Base-by-base conservation (phyloP, 306 rosid genomes). In the Mimosa pudica region DNA sequence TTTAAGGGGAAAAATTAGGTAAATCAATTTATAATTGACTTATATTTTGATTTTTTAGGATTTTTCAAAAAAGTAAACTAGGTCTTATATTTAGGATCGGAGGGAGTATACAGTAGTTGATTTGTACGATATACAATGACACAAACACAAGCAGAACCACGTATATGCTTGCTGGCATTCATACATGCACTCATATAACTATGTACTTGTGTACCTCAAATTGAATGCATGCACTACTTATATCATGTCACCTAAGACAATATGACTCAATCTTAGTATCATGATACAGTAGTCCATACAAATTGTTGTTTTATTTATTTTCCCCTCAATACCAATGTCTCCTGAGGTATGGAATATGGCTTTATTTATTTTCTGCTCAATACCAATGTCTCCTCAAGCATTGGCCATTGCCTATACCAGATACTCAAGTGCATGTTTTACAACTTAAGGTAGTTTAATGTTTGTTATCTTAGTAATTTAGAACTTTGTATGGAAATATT, bases 331-430 rank as follows among this genome's bases (percentile, higher is more conserved):
- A 5, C 51, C 42, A 57, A 47, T 64, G 80, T 48, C 64, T 49
- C 35, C 44, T 47, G 48, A 71, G 32, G 61, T 57, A 4, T 38
- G 54, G 3, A 57, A 24, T 12, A 57, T 18, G 41, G 20, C 11
- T 38, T 58, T 74, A 20, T 6, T 42, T 24, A 58, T 14, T 74
- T 41, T 42, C 4, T 2, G 42, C 24, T 17, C 18, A 10, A 5
- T 48, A 5, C 51, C 42, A 57, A 47, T 64, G 80, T 48, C 64
- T 49, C 35, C 44, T 47, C 24, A 48, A 48, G 38, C 49, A 63
- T 47, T 54, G 61, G 61, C 61, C 58, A 32, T 54, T 58, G 77
- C 13, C 67, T 52, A 73, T 38, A 38, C 67, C 8, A 55, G 77
- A 73, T 16, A 38, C 6, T 11, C 14, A 58, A 38, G 51, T 18